Base-by-base conservation (phyloP, 2,329 filamentous ascomycete genomes). In the Talaromyces pinophilus region DNA sequence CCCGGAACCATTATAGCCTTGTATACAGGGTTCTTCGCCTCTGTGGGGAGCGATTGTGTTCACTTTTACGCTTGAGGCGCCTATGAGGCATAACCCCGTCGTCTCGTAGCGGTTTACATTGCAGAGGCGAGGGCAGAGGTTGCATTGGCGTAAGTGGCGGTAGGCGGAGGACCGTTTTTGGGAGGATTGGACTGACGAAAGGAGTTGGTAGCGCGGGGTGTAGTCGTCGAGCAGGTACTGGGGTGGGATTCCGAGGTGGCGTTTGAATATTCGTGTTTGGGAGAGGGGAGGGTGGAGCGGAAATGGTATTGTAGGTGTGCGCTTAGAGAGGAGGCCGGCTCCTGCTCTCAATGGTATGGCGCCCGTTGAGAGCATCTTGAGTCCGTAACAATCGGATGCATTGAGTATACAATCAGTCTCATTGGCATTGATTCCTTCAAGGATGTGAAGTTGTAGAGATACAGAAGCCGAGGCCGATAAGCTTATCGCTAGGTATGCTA, bases 21-120 rank as follows among this genome's bases (percentile, higher is more conserved):
- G 91, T 19, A 96, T 87, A 75, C 91, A 95, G 0, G 92, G 90
- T 75, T 96, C 87, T 82, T 94, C 91, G 52, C 91, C 92, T 75
- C 93, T 93, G 78, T 95, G 92, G 61, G 92, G 92, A 66, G 91
- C 92, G 70, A 96, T 92, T 7, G 91, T 91, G 75, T 92, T 93
- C 70, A 95, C 91, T 72, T 92, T 92, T 65, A 88, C 90, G 57
- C 85, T 89, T 67, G 89, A 85, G 0, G 84, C 84, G 15, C 91
- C 91, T 70, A 95, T 90, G 67, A 95, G 82, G 74, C 92, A 96
- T 73, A 90, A 85, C 15, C 92, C 92, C 0, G 90, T 92, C 70
- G 84, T 89, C 77, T 93, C 87, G 72, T 88, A 92, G n/a, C 92
- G 87, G 76, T 96, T 93, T 40, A 94, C 90, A 63, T 88, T 87